Evolutionary conservation across 2,329 filamentous ascomycete genomes (phyloP).

Genomic region (Chaetomium olivaceum): DNA sequence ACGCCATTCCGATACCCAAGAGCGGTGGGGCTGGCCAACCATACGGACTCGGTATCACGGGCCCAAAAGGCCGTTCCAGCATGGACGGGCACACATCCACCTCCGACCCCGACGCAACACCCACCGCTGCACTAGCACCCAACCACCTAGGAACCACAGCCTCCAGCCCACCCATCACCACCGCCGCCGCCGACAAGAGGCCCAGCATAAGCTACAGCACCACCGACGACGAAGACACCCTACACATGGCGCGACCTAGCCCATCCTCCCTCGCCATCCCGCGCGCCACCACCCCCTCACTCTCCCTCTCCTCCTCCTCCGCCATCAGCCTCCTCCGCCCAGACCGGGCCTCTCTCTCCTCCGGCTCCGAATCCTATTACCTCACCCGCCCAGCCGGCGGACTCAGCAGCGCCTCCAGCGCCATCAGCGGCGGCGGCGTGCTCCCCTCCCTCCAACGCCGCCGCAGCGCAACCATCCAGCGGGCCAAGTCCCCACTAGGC

Average conservation of each 20-base stretch:
- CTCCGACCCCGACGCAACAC: conserved; percentile 25
- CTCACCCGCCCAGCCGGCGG: conserved; percentile 36
- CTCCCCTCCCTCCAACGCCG: conserved; percentile 46
- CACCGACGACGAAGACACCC: conserved; percentile 78
- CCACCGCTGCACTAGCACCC: conserved; percentile 27
- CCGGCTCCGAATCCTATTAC: conserved; percentile 66
- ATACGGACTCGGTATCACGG: conserved; percentile 51
- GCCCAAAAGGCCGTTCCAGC: conserved; percentile 48
- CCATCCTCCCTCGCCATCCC: conserved; percentile 17
- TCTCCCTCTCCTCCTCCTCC: conserved; percentile 28
- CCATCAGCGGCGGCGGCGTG: conserved; percentile 18
- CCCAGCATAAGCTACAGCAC: conserved; percentile 67
- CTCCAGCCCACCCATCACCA: conserved; percentile 28
- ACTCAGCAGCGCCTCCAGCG: neutral
- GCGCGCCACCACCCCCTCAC: conserved; percentile 39
- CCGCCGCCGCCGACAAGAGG: conserved; percentile 38
- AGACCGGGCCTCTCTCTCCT: conserved; percentile 47
- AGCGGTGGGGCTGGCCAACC: conserved; percentile 33
- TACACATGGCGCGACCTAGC: conserved; percentile 52
- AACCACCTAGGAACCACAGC: conserved; percentile 17
- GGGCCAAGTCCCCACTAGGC: conserved; percentile 62
- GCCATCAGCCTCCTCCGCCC: conserved; percentile 26
- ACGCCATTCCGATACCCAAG: conserved; percentile 19
- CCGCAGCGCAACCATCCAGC: conserved; percentile 48
- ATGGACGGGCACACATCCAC: conserved; percentile 46